These are phyloP conservation scores for Jimgerdemannia flammicorona DNA, from an alignment of 192 early-diverging fungal species.

Conservation along the genomic window DNA sequence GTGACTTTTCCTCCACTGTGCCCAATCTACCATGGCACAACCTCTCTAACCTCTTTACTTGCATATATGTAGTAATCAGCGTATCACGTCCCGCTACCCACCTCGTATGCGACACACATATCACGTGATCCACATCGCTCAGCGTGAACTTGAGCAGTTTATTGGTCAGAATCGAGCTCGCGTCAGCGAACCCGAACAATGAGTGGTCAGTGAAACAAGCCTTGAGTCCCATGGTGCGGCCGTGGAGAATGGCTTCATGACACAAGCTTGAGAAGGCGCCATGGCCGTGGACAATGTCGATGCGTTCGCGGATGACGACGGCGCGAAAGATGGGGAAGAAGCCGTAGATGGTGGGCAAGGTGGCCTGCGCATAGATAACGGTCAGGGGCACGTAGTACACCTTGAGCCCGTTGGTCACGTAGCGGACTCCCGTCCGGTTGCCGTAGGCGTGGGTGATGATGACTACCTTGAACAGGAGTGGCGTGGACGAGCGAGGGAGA, in stretches of 20 bases:
- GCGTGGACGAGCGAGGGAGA: background rate
- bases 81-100: too few relatives aligned
- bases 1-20: background rate
- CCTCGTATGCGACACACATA: slow-evolving; percentile 97
- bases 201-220: slow-evolving; percentile 97
- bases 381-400: slow-evolving; percentile 91
- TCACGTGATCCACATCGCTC: slow-evolving; percentile 95
- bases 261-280: slow-evolving; percentile 92
- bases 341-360: slow-evolving; percentile 86
- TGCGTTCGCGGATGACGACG: slow-evolving; percentile 86
- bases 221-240: slow-evolving; percentile 91
- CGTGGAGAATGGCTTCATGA: slow-evolving; percentile 94
- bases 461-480: slow-evolving; percentile 51
- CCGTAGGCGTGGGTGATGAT: slow-evolving; percentile 93
- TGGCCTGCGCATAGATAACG: slow-evolving; percentile 81
- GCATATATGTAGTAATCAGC: background rate
- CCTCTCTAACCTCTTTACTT: too few relatives aligned
- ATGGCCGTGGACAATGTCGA: slow-evolving; percentile 96
- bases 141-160: slow-evolving; percentile 96
- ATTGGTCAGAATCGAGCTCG: slow-evolving; percentile 89
- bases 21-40: too few relatives aligned
- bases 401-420: slow-evolving; percentile 89
- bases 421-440: slow-evolving; percentile 77
- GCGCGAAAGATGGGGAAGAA: slow-evolving; percentile 91
- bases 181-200: slow-evolving; percentile 95